These are phyloP conservation scores for Aegle marmelos DNA, from an alignment of 345 rosid species.

Conservation along the genomic window DNA sequence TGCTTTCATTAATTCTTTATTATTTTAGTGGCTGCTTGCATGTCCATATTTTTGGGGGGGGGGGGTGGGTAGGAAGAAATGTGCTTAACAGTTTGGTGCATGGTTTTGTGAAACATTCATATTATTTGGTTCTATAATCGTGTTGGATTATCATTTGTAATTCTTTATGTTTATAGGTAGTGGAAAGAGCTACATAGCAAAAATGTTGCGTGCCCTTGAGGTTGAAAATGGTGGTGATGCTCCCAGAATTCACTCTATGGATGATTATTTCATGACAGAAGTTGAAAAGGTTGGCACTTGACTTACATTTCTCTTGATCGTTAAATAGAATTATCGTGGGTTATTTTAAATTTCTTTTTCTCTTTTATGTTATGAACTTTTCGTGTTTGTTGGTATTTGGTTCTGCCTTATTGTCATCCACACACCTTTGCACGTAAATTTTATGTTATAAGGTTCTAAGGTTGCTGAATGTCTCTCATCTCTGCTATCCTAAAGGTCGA, in stretches of 20 bases:
- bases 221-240: constrained; percentile 83
- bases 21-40: background rate
- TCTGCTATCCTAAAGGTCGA: constrained; percentile 49
- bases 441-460: background rate
- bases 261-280: constrained; percentile 97
- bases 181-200: constrained; percentile 95
- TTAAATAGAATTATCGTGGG: background rate
- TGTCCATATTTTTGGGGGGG: background rate
- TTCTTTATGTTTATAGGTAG: constrained; percentile 49
- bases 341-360: background rate
- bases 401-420: background rate
- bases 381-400: background rate
- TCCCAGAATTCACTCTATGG: constrained; percentile 97
- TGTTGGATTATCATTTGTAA: background rate
- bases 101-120: background rate
- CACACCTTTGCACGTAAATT: background rate
- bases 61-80: background rate
- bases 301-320: constrained; percentile 12
- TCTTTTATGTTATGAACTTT: constrained; percentile 4
- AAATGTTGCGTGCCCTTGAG: constrained; percentile 84
- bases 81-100: constrained; percentile 2
- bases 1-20: background rate
- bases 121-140: background rate
- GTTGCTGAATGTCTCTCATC: background rate
- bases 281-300: constrained; percentile 70